These are phyloP conservation scores for Thinopyrum obtusiflorum DNA, from an alignment of 202 grass and related monocot genomes.

Conservation along the genomic window DNA sequence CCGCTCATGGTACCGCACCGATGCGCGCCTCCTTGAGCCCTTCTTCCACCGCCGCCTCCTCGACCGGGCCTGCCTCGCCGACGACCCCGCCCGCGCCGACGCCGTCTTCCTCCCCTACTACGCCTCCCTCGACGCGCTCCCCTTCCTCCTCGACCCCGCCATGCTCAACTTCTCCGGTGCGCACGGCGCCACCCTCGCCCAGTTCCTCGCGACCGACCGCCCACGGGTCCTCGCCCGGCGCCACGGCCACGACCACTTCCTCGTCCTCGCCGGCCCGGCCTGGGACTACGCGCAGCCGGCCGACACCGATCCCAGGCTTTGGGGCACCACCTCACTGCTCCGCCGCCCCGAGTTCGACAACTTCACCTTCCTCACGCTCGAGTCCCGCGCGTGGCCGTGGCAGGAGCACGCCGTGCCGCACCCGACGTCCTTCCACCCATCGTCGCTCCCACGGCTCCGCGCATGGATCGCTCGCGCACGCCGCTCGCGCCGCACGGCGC, in stretches of 20 bases:
- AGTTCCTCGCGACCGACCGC: slow-evolving; percentile 27
- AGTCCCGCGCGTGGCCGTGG: slow-evolving; percentile 57
- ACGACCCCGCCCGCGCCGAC: slow-evolving; percentile 34
- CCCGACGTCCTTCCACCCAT: slow-evolving; percentile 63
- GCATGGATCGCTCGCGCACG: slow-evolving; percentile 55
- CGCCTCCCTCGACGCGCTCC: slow-evolving; percentile 60
- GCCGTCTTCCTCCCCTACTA: slow-evolving; percentile 72
- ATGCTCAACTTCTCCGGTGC: slow-evolving; percentile 43
- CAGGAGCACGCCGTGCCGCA: slow-evolving; percentile 69
- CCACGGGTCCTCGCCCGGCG: slow-evolving; percentile 15
- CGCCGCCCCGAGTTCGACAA: slow-evolving; percentile 46
- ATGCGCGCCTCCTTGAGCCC: slow-evolving; percentile 50
- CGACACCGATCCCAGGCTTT: background rate
- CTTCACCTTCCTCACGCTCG: slow-evolving; percentile 50
- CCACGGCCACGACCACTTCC: slow-evolving; percentile 43
- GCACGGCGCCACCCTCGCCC: slow-evolving; percentile 39
- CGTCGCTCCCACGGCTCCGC: slow-evolving; percentile 38
- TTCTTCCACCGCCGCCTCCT: slow-evolving; percentile 61
- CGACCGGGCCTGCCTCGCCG: slow-evolving; percentile 45
- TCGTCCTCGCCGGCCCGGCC: slow-evolving; percentile 33
- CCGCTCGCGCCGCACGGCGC: slow-evolving; percentile 26
- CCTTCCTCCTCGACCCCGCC: slow-evolving; percentile 30
- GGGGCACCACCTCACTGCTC: slow-evolving; percentile 59
- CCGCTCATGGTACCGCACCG: slow-evolving; percentile 56
- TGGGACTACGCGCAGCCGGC: slow-evolving; percentile 44